phyloP scores from a whole-genome alignment of 768 basidiomycete species.

The Calocera viscosa region DNA sequence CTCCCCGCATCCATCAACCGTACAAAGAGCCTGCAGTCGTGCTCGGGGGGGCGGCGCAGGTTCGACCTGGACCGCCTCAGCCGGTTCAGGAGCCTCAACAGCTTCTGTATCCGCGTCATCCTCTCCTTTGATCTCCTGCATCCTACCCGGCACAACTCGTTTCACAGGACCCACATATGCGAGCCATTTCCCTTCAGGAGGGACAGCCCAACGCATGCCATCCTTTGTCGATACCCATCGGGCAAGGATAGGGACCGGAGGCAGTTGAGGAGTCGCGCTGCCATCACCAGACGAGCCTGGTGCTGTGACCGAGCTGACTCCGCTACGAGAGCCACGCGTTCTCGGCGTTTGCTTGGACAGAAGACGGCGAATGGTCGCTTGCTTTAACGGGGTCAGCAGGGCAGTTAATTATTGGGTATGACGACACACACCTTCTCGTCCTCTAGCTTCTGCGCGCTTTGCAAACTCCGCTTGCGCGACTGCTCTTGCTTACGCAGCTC shows the following conservation, averaged over 20 bases:
- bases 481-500: constrained; percentile 68
- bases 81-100: constrained; percentile 10
- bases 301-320: constrained; percentile 35
- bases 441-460: constrained; percentile 71
- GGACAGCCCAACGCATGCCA: constrained; percentile 4
- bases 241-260: constrained; percentile 44
- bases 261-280: constrained; percentile 23
- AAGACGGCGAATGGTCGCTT: constrained; percentile 78
- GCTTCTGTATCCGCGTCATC: not conserved
- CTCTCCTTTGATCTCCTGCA: not conserved
- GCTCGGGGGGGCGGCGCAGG: not conserved
- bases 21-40: constrained; percentile 30
- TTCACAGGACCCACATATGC: not conserved
- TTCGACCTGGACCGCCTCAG: constrained; percentile 9
- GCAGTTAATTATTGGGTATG: not conserved
- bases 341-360: constrained; percentile 61
- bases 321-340: constrained; percentile 25
- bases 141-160: not conserved
- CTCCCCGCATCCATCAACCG: constrained; percentile 44
- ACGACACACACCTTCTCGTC: constrained; percentile 55
- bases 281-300: constrained; percentile 29
- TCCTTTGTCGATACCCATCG: constrained; percentile 58
- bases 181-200: not conserved
- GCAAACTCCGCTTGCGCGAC: constrained; percentile 64
- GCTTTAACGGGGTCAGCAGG: constrained; percentile 30